Evolutionary conservation across 75 land plant species (phyloP).

Genomic region (Adiantum capillusveneris): DNA sequence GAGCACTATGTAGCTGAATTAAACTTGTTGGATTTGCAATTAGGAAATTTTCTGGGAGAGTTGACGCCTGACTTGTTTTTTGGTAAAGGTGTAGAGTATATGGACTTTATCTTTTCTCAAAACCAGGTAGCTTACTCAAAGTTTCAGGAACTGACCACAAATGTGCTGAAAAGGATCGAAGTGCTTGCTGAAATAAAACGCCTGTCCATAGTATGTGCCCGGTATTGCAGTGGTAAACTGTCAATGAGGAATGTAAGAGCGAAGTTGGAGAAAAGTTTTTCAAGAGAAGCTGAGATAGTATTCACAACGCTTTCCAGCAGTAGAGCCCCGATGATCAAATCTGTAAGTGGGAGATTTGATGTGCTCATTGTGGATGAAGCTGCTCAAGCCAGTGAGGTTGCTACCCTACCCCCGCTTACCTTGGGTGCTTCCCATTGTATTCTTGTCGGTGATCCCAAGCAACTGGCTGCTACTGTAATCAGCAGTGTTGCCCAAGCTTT

Average conservation of each 20-base stretch:
- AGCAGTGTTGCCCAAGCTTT: neutral
- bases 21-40: constrained; percentile 48
- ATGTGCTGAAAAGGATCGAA: constrained; percentile 80
- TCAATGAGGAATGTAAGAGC: constrained; percentile 78
- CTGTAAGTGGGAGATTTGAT: constrained; percentile 79
- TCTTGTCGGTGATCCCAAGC: constrained; percentile 92
- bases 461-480: constrained; percentile 86
- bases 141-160: constrained; percentile 80
- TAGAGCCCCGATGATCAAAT: constrained; percentile 64
- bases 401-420: constrained; percentile 82
- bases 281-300: constrained; percentile 98
- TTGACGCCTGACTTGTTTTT: constrained; percentile 61
- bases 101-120: constrained; percentile 72
- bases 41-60: constrained; percentile 62
- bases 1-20: constrained; percentile 59
- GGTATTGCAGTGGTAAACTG: constrained; percentile 59
- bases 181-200: constrained; percentile 88
- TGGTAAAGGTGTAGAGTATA: constrained; percentile 93
- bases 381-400: constrained; percentile 99
- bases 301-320: constrained; percentile 98
- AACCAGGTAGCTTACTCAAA: constrained; percentile 79
- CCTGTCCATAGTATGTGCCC: constrained; percentile 62
- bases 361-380: constrained; percentile 98
- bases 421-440: constrained; percentile 97
- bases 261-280: constrained; percentile 94